These are phyloP conservation scores for Arxiozyma slooffiae DNA, from an alignment of 1,139 yeast species.

Conservation along the genomic window DNA sequence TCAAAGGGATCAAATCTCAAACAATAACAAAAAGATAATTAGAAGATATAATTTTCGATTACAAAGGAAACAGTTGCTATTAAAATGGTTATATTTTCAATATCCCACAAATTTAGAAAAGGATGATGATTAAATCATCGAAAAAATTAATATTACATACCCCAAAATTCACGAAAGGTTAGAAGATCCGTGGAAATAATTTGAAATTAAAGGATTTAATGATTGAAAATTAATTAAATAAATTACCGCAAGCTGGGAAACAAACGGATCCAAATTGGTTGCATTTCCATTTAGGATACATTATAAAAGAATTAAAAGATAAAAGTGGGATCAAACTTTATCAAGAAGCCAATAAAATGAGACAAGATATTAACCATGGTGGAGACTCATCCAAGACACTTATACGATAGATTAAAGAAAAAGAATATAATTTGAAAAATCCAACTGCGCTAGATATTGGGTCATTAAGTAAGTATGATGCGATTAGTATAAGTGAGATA, in stretches of 20 bases:
- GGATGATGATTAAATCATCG: not conserved
- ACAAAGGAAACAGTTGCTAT: conserved; percentile 36
- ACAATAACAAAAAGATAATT: conserved; percentile 56
- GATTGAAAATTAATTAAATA: conserved; percentile 14
- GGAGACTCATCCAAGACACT: conserved; percentile 81
- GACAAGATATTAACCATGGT: conserved; percentile 69
- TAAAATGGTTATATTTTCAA: conserved; percentile 17
- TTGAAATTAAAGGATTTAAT: not conserved
- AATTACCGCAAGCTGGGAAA: conserved; percentile 7
- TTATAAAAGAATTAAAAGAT: conserved; percentile 48
- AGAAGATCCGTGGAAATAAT: conserved; percentile 3
- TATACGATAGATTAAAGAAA: conserved; percentile 52
- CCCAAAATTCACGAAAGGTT: conserved; percentile 1
- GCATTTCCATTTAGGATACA: conserved; percentile 37
- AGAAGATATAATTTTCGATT: conserved; percentile 58
- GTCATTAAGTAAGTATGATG: conserved; percentile 57
- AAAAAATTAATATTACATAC: not conserved
- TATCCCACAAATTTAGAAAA: not conserved
- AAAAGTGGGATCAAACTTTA: conserved; percentile 67
- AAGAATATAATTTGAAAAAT: not conserved
- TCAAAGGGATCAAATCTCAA: conserved; percentile 45
- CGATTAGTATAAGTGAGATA: conserved; percentile 49
- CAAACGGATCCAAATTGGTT: conserved; percentile 12
- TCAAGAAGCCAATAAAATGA: conserved; percentile 80
- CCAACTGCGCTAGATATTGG: conserved; percentile 69